A percentile compares a stretch with the other conserved stretches of the same genome.
Evolutionary conservation across 2,329 filamentous ascomycete genomes (phyloP).

Genomic region (Xylaria sp.): DNA sequence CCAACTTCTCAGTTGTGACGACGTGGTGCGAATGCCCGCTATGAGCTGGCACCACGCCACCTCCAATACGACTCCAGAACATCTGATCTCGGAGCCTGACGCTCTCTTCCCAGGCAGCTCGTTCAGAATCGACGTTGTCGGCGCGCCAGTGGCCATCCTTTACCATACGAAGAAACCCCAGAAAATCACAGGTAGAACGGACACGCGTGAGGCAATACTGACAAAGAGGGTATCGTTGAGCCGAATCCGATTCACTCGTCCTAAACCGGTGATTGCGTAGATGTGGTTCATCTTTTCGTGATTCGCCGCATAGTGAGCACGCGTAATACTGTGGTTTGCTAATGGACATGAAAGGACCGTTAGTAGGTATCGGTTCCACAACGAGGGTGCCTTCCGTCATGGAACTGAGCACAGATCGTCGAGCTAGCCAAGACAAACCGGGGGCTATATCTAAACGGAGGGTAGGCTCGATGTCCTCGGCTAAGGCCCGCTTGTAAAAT

Average conservation of each 20-base stretch:
- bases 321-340: slow-evolving; percentile 69
- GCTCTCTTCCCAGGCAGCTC: slow-evolving; percentile 93
- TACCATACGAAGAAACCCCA: slow-evolving; percentile 90
- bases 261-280: slow-evolving; percentile 88
- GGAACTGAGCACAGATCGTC: slow-evolving; percentile 83
- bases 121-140: slow-evolving; percentile 84
- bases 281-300: slow-evolving; percentile 75
- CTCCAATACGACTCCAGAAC: slow-evolving; percentile 95
- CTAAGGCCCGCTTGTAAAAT: slow-evolving; percentile 90
- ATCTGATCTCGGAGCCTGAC: slow-evolving; percentile 90
- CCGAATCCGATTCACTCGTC: slow-evolving; percentile 85
- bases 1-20: slow-evolving; percentile 50
- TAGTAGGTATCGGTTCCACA: slow-evolving; percentile 84
- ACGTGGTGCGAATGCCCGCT: slow-evolving; percentile 44
- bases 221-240: slow-evolving; percentile 90
- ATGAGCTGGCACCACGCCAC: slow-evolving; percentile 81
- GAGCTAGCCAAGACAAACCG: slow-evolving; percentile 91
- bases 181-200: slow-evolving; percentile 89
- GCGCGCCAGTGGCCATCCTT: slow-evolving; percentile 92
- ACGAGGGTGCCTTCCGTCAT: slow-evolving; percentile 87
- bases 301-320: slow-evolving; percentile 91
- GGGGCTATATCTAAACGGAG: slow-evolving; percentile 89
- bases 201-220: slow-evolving; percentile 86
- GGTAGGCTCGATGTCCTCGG: slow-evolving; percentile 95
- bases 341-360: slow-evolving; percentile 61